These are phyloP conservation scores for Russula lepida DNA, from an alignment of 768 basidiomycete species.

Conservation along the genomic window DNA sequence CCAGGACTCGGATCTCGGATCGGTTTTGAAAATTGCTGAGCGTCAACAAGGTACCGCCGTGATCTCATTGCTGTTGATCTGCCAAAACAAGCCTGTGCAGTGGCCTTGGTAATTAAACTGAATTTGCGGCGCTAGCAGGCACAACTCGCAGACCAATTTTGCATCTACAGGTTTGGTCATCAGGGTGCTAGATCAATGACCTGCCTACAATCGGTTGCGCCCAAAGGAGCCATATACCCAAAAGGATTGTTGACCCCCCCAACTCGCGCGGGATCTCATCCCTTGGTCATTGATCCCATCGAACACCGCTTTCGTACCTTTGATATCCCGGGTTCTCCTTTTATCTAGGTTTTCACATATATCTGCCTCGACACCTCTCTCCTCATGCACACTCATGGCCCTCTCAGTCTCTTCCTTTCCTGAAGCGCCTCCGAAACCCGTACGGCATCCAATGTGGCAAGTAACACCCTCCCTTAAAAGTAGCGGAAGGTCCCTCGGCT, in stretches of 20 bases:
- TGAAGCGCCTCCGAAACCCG: neutral
- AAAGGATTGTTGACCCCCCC: neutral
- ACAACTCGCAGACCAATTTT: neutral
- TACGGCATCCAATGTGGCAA: neutral
- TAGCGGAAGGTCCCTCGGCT: conserved; percentile 3
- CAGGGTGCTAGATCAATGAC: neutral
- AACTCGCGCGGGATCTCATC: neutral
- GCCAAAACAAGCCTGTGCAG: neutral
- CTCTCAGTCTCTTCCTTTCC: conserved; percentile 22
- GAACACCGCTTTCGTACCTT: neutral
- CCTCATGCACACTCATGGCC: conserved; percentile 2
- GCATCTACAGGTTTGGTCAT: no score
- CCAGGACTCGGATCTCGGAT: no score
- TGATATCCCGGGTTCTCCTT: neutral
- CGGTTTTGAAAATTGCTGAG: no score
- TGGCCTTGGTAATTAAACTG: neutral
- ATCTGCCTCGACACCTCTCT: neutral
- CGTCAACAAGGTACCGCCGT: neutral
- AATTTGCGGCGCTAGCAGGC: neutral
- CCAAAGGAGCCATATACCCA: neutral
- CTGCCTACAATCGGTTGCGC: neutral
- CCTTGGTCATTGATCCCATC: neutral
- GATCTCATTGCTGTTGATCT: neutral
- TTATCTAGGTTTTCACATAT: neutral
- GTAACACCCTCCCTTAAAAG: neutral